These are phyloP conservation scores for Aspergillus steynii DNA, from an alignment of 495 filamentous ascomycete genomes.

Conservation along the genomic window DNA sequence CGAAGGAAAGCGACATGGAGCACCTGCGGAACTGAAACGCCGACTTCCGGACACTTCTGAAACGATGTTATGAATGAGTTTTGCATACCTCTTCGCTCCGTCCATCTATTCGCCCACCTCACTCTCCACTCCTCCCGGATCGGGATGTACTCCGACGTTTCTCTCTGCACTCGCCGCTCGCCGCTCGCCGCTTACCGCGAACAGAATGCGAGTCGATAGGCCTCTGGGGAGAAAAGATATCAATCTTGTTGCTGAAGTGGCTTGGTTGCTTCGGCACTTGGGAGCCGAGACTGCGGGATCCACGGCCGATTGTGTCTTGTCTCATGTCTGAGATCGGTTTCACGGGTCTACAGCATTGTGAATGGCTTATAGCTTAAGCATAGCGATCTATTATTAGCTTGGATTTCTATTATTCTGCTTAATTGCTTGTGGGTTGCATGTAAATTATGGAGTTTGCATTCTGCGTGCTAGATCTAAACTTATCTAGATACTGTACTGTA, in stretches of 20 bases:
- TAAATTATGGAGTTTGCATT: neutral
- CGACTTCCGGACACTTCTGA: neutral
- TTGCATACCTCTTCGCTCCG: neutral
- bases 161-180: neutral
- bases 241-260: neutral
- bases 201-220: neutral
- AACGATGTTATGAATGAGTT: neutral
- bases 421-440: neutral
- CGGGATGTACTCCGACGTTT: neutral
- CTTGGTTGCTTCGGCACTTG: neutral
- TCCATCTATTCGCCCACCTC: no score
- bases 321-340: neutral
- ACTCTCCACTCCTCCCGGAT: no score
- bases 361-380: neutral
- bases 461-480: no score
- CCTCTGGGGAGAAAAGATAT: neutral
- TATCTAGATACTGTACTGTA: neutral
- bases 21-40: slow-evolving; percentile 51
- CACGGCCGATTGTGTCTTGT: neutral
- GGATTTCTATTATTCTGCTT: neutral
- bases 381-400: neutral
- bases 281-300: neutral
- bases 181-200: neutral
- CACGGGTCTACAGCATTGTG: neutral
- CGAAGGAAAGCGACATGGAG: slow-evolving; percentile 72